Base-by-base conservation (phyloP, 108 stramenopile genomes). In the Aureococcus anophagefferens region DNA sequence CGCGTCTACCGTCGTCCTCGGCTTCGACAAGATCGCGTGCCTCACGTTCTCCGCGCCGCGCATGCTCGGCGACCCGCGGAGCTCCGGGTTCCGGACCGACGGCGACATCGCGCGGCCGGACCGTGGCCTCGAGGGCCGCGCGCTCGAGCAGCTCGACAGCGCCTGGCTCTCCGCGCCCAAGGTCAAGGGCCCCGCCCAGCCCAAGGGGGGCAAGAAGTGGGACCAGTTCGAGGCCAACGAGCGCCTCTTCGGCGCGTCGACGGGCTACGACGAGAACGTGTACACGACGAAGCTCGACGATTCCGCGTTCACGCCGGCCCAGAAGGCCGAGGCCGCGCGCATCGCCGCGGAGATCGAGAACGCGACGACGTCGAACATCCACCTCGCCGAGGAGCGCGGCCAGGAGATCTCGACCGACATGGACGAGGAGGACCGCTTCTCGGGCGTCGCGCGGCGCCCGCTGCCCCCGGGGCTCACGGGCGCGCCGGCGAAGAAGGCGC, bases 201-300 rank as follows among this genome's bases (percentile, higher is more conserved):
- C 17, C 21, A 25, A 3, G 21, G 21, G 21, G 51, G 51, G 51
- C 51, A 59, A 59, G 32, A 59, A 32, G 62, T 79, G 79, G 79
- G 79, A 79, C 69, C 79, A 79, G 35, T 79, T 79, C 59, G 74
- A 75, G 68, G 75, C 68, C 28, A 79, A 79, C 46, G 46, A 44
- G 35, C 36, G 63, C 4, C 28, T 62, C 63, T 84, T 81, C 59
- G 76, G 76, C 44, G 82, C 82, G 25, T 69, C 46, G 63, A 59
- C 68, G 35, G 77, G 59, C 5, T 84, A 67, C 64, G 82, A 84
- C 66, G 83, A 84, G 64, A 84, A 80, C 67, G 67, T 83, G 16
- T 84, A 84, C 79, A 84, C 83, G 0, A 84, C 81, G 32, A 37
- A 65, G 30, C 80, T 83, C 40, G 76, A 83, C 72, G 80, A 74